Percentiles rank a stretch among this genome's conserved stretches.
Conservation (phyloP, 2,329 filamentous ascomycete genomes). For the Xylariaceae sp. region DNA sequence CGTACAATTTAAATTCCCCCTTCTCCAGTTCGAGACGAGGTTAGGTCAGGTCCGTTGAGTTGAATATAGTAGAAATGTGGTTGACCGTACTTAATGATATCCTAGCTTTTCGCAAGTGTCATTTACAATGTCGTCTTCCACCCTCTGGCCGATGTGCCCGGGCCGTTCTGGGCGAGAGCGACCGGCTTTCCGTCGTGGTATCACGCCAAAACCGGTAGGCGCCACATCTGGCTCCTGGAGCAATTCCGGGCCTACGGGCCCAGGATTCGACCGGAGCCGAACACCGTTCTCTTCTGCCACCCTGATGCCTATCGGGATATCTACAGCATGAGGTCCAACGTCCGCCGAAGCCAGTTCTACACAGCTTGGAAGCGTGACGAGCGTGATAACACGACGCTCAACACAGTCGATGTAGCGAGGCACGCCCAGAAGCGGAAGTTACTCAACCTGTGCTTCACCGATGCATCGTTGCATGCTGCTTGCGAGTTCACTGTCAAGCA, state of each 20-base stretch:
- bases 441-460: constrained; percentile 20
- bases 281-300: constrained; percentile 19
- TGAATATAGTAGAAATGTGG: too few relatives aligned
- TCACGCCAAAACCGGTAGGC: constrained; percentile 12
- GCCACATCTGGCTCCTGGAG: constrained; percentile 22
- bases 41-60: too few relatives aligned
- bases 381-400: constrained; percentile 14
- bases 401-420: constrained; percentile 13
- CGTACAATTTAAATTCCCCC: too few relatives aligned
- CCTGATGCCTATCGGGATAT: constrained; percentile 18
- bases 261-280: constrained; percentile 17
- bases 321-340: constrained; percentile 22
- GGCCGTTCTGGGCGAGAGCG: constrained; percentile 20
- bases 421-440: constrained; percentile 19
- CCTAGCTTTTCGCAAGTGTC: constrained; percentile 7
- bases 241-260: constrained; percentile 20
- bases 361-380: constrained; percentile 7
- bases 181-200: constrained; percentile 23
- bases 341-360: constrained; percentile 20
- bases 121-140: constrained; percentile 24
- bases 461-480: constrained; percentile 17
- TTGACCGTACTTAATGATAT: too few relatives aligned
- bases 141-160: constrained; percentile 20
- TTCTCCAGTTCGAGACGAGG: too few relatives aligned
- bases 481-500: constrained; percentile 18